Base-by-base conservation (phyloP, 1,139 yeast species). In the Hyphopichia fennica region DNA sequence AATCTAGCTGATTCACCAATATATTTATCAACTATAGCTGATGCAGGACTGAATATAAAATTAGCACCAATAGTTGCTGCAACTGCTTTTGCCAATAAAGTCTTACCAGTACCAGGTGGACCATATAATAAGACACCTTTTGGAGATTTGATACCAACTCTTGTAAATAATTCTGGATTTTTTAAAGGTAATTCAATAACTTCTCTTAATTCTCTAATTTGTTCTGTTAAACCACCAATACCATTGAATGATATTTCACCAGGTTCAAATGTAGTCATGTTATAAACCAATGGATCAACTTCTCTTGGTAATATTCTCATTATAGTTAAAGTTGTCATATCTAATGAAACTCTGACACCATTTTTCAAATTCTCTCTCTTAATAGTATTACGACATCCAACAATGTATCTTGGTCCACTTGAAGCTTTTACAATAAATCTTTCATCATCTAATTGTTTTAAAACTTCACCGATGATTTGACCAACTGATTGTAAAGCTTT, bases 21-120 rank as follows among this genome's bases (percentile, higher is more conserved):
- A 68, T 95, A 95, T 67, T 95, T 95, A 67, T 95, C 99, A 41
- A 95, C 99, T 62, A 95, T 95, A 37, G 96, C 99, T 6, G 96
- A 87, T 1, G 99, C 98, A 11, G 99, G 99, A 11, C 96, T 88
- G 58, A 93, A 93, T 50, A 95, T 93, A 69, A 95, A 95, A 66
- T 95, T 95, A 38, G 98, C 97, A 40, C 98, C 99, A 57, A 95
- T 89, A 5, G 98, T 93, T 37, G 99, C 98, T 5, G 99, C 99
- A 35, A 91, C 98, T 0, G 99, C 99, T 61, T 93, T 91, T 11
- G 99, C 99, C 56, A 93, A 76, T 48, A 93, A 72, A 0, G 99
- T 93, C 63, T 93, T 93, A 62, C 99, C 99, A 0, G 99, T 93
- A 57, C 99, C 99, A 22, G 99, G 99, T n/a, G 99, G 99, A 2